phyloP scores from a whole-genome alignment of 2,329 filamentous ascomycete genomes.

The Chaetothyriales sp. region DNA sequence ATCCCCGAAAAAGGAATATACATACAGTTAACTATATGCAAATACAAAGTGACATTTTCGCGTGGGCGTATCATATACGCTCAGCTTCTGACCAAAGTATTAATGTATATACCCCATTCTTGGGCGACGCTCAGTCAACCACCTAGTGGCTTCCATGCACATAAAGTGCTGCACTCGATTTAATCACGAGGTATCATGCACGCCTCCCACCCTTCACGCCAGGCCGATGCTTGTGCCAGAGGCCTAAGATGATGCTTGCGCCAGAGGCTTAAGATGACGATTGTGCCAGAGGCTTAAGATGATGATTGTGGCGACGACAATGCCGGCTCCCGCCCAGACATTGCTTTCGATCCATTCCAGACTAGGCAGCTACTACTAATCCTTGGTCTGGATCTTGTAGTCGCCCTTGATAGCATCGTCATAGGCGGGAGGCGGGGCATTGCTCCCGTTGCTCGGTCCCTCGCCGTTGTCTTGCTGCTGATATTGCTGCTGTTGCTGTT shows the following conservation, averaged over 20 bases:
- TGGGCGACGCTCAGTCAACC: neutral
- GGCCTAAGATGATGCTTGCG: neutral
- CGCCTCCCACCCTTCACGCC: neutral
- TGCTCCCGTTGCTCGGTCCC: constrained; percentile 23
- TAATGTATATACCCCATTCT: neutral
- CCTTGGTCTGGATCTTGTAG: constrained; percentile 68
- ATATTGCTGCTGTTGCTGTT: constrained; percentile 14
- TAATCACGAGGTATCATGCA: neutral
- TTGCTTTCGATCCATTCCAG: neutral
- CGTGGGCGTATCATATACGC: neutral
- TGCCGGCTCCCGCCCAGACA: neutral
- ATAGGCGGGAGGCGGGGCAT: constrained; percentile 61
- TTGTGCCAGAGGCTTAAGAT: no score
- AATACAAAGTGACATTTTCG: neutral
- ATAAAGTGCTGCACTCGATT: neutral
- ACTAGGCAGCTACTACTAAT: constrained; percentile 26
- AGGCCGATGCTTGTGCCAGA: neutral
- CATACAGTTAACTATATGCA: neutral
- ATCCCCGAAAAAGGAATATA: neutral
- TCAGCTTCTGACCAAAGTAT: neutral
- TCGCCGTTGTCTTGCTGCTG: constrained; percentile 18
- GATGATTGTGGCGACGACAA: neutral
- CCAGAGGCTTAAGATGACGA: neutral
- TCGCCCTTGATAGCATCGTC: constrained; percentile 81
- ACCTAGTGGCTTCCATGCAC: neutral